These are phyloP conservation scores for Chrysophaeum taylorii DNA, from an alignment of 352 stramenopile species.

Conservation along the genomic window DNA sequence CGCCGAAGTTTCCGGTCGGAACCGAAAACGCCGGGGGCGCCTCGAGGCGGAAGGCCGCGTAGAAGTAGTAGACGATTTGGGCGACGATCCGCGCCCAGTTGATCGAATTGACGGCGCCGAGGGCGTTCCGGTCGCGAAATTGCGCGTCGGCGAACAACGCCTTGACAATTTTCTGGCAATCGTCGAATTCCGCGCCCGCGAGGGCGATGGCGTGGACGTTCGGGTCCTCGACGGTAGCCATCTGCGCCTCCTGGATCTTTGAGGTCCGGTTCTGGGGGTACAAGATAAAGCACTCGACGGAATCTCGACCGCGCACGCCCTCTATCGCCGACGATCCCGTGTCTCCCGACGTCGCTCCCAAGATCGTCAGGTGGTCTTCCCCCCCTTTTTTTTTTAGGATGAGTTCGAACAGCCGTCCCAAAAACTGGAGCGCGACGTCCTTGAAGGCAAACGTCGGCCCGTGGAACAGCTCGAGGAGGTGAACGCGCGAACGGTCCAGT, in stretches of 20 bases:
- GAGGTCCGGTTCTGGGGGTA: slow-evolving; percentile 89
- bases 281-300: slow-evolving; percentile 87
- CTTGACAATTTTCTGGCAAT: slow-evolving; percentile 98
- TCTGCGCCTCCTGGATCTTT: slow-evolving; percentile 94
- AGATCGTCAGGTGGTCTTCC: slow-evolving; percentile 76
- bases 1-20: slow-evolving; percentile 97
- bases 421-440: slow-evolving; percentile 96
- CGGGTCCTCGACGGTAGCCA: slow-evolving; percentile 91
- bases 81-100: slow-evolving; percentile 98
- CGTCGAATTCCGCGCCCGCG: slow-evolving; percentile 88
- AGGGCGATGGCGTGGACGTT: slow-evolving; percentile 95
- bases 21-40: slow-evolving; percentile 77
- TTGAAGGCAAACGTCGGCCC: slow-evolving; percentile 98
- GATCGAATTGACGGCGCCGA: slow-evolving; percentile 98
- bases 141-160: slow-evolving; percentile 81
- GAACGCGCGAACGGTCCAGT: slow-evolving; percentile 44
- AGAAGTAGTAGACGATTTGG: slow-evolving; percentile 99
- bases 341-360: slow-evolving; percentile 94
- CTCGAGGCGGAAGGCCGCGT: slow-evolving; percentile 82
- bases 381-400: slow-evolving; percentile 75
- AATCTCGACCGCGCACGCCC: slow-evolving; percentile 87
- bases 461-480: slow-evolving; percentile 95
- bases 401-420: slow-evolving; percentile 98
- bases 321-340: slow-evolving; percentile 95
- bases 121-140: slow-evolving; percentile 70